Evolutionary conservation across 1,284 basidiomycete species (phyloP), one percentile per base, ranked within the genome.

Genomic region (Anthracocystis panici-leucophaei): DNA sequence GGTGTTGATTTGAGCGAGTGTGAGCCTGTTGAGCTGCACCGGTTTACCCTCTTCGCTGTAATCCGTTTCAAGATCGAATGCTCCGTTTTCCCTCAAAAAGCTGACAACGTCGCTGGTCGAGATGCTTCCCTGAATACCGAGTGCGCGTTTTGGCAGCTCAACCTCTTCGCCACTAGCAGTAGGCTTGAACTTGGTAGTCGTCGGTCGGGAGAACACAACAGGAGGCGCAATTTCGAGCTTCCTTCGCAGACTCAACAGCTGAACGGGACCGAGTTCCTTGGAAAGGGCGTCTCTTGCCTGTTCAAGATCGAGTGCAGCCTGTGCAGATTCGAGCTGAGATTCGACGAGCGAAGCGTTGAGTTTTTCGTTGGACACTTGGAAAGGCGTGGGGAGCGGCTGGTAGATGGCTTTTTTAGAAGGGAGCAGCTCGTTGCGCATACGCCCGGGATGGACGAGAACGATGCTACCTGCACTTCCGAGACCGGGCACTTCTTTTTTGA

Each of bases 341-440:
- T 70, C 67, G 25, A 63, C 59, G 33, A 62, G 23, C 12, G 62
- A 57, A 18, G 58, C 44, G 63, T 58, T 57, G 56, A 25, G 11
- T n/a, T 60, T 58, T 4, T 61, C 31, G 38, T 52, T 21, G 6
- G 72, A 52, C n/a, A 66, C 52, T 18, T 64, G 58, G 46, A 62
- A 65, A 12, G 71, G 71, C 2, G 72, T 75, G 2, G 66, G 64
- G 6, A 75, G 57, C 25, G 73, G 73, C 48, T 61, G 49, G 55
- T 75, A 75, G 54, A 66, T 23, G 61, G 73, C 73, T 64, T 67
- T 63, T 14, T 44, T 11, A 0, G 18, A 3, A 18, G 73, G 73
- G 12, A 75, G 53, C 21, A 75, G 64, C 56, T 61, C 49, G 67
- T 75, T 75, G 46, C 73, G 73, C 73, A 75, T 75, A 25, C 67